Evolutionary conservation across 805 yeast genomes (phyloP).

Genomic region (Lachancea thermotolerans): DNA sequence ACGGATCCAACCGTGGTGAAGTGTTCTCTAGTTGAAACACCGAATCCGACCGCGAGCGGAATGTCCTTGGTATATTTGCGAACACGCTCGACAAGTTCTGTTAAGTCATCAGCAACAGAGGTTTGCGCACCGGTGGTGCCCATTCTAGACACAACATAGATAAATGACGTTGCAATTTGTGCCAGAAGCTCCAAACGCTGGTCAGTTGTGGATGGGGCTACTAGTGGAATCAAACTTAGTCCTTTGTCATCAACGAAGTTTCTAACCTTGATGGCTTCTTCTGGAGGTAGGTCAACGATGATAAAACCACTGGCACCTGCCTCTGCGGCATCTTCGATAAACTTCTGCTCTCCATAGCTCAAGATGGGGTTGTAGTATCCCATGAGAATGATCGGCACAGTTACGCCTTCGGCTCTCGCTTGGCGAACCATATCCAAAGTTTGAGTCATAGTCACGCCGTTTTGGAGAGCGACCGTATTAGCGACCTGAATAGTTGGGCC

Average conservation of each 20-base stretch:
- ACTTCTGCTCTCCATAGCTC: slow-evolving; percentile 79
- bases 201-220: slow-evolving; percentile 95
- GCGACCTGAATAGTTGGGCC: slow-evolving; percentile 96
- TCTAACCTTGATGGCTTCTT: slow-evolving; percentile 89
- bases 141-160: slow-evolving; percentile 96
- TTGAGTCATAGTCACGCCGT: slow-evolving; percentile 67
- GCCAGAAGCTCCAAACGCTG: slow-evolving; percentile 75
- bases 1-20: slow-evolving; percentile 66
- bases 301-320: slow-evolving; percentile 96
- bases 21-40: slow-evolving; percentile 92
- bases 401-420: slow-evolving; percentile 79
- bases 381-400: slow-evolving; percentile 87
- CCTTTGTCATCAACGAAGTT: slow-evolving; percentile 59
- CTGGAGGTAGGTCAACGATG: slow-evolving; percentile 95
- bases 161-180: slow-evolving; percentile 87
- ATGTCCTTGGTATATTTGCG: slow-evolving; percentile 66
- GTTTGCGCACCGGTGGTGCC: slow-evolving; percentile 89
- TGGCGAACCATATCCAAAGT: slow-evolving; percentile 63
- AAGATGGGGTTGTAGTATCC: slow-evolving; percentile 96
- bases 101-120: slow-evolving; percentile 55
- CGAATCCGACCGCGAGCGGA: slow-evolving; percentile 94
- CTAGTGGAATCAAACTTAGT: slow-evolving; percentile 82
- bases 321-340: slow-evolving; percentile 67
- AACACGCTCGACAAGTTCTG: slow-evolving; percentile 65
- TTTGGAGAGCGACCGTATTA: slow-evolving; percentile 71